These are phyloP conservation scores for Brassica carinata DNA, from an alignment of 345 rosid genomes.

Conservation along the genomic window DNA sequence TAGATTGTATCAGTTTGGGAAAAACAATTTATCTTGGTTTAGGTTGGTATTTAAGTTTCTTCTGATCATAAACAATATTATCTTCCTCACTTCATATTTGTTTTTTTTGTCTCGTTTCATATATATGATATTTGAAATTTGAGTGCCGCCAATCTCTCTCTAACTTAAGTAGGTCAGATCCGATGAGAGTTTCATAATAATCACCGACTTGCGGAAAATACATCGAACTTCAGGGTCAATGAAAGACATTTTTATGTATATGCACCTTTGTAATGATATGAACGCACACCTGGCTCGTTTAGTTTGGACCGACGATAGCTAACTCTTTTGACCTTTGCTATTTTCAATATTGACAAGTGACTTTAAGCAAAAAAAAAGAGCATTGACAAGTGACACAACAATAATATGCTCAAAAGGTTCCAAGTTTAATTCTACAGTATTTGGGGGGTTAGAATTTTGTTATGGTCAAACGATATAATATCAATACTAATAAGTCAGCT, in stretches of 20 bases:
- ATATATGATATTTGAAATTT: neutral
- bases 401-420: constrained; percentile 2
- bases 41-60: constrained; percentile 6
- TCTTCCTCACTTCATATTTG: neutral
- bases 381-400: too few relatives aligned
- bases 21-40: neutral
- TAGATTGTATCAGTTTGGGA: neutral
- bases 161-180: neutral
- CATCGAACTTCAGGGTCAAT: too few relatives aligned
- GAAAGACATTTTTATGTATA: neutral
- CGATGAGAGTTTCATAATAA: neutral
- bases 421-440: neutral
- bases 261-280: constrained; percentile 7
- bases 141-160: neutral
- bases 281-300: constrained; percentile 28
- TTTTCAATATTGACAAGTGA: constrained; percentile 28
- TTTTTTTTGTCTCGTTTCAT: neutral
- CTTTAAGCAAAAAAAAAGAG: too few relatives aligned
- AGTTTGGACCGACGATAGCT: constrained; percentile 42
- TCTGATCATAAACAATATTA: neutral
- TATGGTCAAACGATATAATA: constrained; percentile 25
- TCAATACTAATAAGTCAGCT: neutral
- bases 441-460: neutral
- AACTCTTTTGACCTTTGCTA: constrained; percentile 36
- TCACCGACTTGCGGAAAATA: constrained; percentile 11